Base-by-base conservation (phyloP, 768 basidiomycete genomes). In the Russula compacta region DNA sequence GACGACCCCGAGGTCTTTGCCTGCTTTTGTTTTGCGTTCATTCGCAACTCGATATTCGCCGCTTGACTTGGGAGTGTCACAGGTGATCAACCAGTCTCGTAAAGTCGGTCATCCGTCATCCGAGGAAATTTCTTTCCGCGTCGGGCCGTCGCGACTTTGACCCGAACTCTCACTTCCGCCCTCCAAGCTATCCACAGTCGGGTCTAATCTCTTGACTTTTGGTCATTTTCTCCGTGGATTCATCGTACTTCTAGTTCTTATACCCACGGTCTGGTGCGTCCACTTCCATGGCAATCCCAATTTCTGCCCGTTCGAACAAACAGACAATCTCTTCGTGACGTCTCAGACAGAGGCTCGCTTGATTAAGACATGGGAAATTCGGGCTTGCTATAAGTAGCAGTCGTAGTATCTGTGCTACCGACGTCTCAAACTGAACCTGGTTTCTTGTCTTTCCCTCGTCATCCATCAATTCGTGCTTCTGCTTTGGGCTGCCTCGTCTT, bases 21-120 rank as follows among this genome's bases (percentile, higher is more conserved):
- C 7, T 62, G 17, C 35, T 66, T 66, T 53, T 42, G 64, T 36
- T 66, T 64, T 50, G 61, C 7, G 24, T 21, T 64, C 61, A 59
- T 65, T 36, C 6, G 32, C 21, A 17, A 24, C 17, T 29, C 49
- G 15, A n/a, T 15, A 17, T n/a, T 46, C 10, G 48, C 17, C 10
- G 4, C 4, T 32, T 48, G 46, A 33, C 9, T 9, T 29, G 24
- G 3, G 24, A 29, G 24, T 29, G 24, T 29, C 24, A 29, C 24
- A 3, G 24, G 24, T 29, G 3, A 29, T 1, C 24, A 29, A 29
- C 24, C 24, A 29, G 24, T 29, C n/a, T n/a, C n/a, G 33, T 48
- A 14, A 29, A 24, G 17, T 1, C 15, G 11, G 44, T 21, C 15
- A 29, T 17, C 36, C n/a, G 29, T 15, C 29, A 29, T 29, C 47